These are phyloP conservation scores for Monilinia polystroma DNA, from an alignment of 2,329 filamentous ascomycete species.

Conservation along the genomic window DNA sequence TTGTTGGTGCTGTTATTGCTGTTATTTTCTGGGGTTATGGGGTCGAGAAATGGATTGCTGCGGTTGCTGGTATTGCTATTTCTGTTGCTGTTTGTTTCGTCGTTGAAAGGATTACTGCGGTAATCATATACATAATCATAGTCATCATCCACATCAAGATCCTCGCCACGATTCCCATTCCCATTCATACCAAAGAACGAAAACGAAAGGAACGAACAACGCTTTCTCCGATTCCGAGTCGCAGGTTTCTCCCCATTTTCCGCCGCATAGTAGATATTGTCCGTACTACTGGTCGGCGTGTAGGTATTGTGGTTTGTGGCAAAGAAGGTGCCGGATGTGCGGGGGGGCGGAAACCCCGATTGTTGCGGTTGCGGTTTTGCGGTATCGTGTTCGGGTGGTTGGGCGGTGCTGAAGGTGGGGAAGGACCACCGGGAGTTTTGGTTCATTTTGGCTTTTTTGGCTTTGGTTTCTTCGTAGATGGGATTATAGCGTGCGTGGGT, in stretches of 20 bases:
- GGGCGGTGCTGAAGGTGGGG: not conserved
- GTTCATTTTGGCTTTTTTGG: not conserved
- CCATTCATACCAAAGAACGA: not conserved
- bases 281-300: not conserved
- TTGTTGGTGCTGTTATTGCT: not conserved
- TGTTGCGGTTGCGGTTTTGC: not conserved
- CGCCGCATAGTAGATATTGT: not conserved
- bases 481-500: slow-evolving; percentile 16
- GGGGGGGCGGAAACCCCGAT: not conserved
- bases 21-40: not conserved
- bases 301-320: slow-evolving; percentile 12
- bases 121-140: not conserved
- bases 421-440: not conserved
- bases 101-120: not conserved
- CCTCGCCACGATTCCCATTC: not conserved
- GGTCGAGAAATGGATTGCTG: slow-evolving; percentile 7
- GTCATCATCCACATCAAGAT: not conserved
- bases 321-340: slow-evolving; percentile 5
- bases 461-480: slow-evolving; percentile 10
- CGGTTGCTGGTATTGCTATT: not conserved
- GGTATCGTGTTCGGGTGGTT: not conserved
- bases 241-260: not conserved
- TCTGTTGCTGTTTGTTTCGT: not conserved
- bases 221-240: not conserved
- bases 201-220: not conserved